Evolutionary conservation across 169 alveolate species (phyloP), one percentile per base, ranked within the genome.

Genomic region (Plasmodium blacklocki): DNA sequence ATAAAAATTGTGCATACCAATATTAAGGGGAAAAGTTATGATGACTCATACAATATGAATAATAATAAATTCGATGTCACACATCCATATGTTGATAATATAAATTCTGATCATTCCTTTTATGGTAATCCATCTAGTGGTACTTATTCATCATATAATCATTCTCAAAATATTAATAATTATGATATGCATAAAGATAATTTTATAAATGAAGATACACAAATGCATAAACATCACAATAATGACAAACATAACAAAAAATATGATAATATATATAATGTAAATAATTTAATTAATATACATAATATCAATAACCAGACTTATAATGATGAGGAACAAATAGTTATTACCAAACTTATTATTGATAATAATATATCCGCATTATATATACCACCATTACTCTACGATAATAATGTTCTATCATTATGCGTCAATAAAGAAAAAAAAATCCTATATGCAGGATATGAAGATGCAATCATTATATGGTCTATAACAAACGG

Each of bases 291-390:
- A 5, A 2, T 5, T 5, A 39, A 39, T 5, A 39, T 23, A 23
- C 26, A 29, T 3, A 3, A 32, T 32, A 32, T 5, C 2, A 39
- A 39, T 39, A 39, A 39, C 1, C 47, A 1, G 1, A 5, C 7
- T 39, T 6, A 12, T 12, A 70, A 70, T 23, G 23, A 1, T 19
- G 19, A 18, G 9, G 12, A 70, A 15, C 39, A 45, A 9, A 15
- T 47, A 18, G 19, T 47, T 21, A 19, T 80, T 23, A 67, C 73
- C 23, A 80, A 80, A 67, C 19, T 80, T 21, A 19, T 80, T 56
- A 15, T 80, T 43, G 90, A 80, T 52, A 80, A 80, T 49, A 80
- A 80, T 59, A 80, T 80, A 18, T 80, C 85, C 12, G 90, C 90
- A 19, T 83, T 68, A 49, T 80, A 80, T 58, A 15, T 80, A 14